phyloP scores from a whole-genome alignment of 768 basidiomycete species.

The Trametes sanguinea region DNA sequence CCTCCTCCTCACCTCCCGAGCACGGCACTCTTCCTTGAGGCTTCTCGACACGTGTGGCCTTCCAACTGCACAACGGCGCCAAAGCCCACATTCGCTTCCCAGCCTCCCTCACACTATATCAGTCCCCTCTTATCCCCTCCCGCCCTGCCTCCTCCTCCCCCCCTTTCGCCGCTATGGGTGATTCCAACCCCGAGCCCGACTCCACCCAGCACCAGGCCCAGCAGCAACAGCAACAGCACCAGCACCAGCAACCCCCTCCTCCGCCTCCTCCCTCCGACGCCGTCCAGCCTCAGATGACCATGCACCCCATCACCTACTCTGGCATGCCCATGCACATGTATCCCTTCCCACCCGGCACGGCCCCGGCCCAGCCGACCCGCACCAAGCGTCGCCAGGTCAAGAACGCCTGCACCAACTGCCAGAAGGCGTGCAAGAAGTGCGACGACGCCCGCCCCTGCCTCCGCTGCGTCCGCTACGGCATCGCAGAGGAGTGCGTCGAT shows the following conservation, averaged over 20 bases:
- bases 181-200: conserved; percentile 44
- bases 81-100: conserved; percentile 20
- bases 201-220: conserved; percentile 20
- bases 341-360: conserved; percentile 55
- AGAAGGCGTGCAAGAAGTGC: conserved; percentile 91
- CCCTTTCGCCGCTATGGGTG: conserved; percentile 40
- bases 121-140: conserved; percentile 33
- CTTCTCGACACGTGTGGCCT: conserved; percentile 24
- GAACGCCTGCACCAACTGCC: conserved; percentile 89
- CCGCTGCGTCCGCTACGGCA: conserved; percentile 89
- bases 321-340: conserved; percentile 70
- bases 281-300: conserved; percentile 51
- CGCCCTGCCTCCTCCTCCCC: conserved; percentile 37
- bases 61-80: conserved; percentile 5
- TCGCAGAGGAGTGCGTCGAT: conserved; percentile 84
- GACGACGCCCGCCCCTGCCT: conserved; percentile 91
- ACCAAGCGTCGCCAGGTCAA: conserved; percentile 87
- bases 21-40: conserved; percentile 13
- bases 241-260: conserved; percentile 14
- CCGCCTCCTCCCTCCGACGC: conserved; percentile 29
- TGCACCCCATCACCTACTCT: conserved; percentile 53
- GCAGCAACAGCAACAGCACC: conserved; percentile 21
- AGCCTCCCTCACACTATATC: conserved; percentile 20
- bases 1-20: background rate
- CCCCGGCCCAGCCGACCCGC: conserved; percentile 52